Conservation (phyloP, 805 yeast species). For the Candida ortonii region DNA sequence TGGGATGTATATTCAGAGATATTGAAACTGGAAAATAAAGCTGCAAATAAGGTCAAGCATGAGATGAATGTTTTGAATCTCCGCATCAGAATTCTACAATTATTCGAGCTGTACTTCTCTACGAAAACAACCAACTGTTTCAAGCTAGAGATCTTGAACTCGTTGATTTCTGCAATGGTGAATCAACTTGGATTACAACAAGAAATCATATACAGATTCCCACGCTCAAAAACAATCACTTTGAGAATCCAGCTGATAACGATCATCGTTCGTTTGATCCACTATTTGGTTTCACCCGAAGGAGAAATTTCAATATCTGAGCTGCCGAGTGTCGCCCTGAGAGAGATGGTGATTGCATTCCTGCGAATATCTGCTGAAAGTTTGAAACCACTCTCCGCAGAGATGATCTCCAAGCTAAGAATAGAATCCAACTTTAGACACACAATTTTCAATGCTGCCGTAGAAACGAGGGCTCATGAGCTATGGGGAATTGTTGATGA, state of each 20-base stretch:
- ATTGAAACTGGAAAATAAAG: constrained; percentile 10
- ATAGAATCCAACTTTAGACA: constrained; percentile 16
- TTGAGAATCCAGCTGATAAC: constrained; percentile 41
- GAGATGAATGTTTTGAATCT: constrained; percentile 43
- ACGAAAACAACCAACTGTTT: constrained; percentile 24
- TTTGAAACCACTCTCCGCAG: constrained; percentile 25
- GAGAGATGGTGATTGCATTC: constrained; percentile 32
- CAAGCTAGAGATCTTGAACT: constrained; percentile 26
- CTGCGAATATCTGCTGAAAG: constrained; percentile 33
- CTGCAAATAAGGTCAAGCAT: constrained; percentile 34
- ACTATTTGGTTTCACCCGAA: constrained; percentile 31
- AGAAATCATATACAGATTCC: constrained; percentile 40
- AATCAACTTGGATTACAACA: constrained; percentile 49
- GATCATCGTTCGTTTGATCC: constrained; percentile 38
- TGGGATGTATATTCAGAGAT: constrained; percentile 22
- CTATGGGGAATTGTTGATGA: constrained; percentile 28
- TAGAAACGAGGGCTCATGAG: constrained; percentile 34
- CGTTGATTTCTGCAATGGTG: constrained; percentile 39
- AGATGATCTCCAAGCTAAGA: constrained; percentile 24
- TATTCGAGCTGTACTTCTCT: constrained; percentile 46
- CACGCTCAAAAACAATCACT: constrained; percentile 40
- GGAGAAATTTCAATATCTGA: constrained; percentile 26
- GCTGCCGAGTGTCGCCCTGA: constrained; percentile 26
- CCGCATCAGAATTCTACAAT: constrained; percentile 42
- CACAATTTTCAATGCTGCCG: constrained; percentile 22